These are phyloP conservation scores for Claviceps maximensis DNA, from an alignment of 2,329 filamentous ascomycete species.

Conservation along the genomic window DNA sequence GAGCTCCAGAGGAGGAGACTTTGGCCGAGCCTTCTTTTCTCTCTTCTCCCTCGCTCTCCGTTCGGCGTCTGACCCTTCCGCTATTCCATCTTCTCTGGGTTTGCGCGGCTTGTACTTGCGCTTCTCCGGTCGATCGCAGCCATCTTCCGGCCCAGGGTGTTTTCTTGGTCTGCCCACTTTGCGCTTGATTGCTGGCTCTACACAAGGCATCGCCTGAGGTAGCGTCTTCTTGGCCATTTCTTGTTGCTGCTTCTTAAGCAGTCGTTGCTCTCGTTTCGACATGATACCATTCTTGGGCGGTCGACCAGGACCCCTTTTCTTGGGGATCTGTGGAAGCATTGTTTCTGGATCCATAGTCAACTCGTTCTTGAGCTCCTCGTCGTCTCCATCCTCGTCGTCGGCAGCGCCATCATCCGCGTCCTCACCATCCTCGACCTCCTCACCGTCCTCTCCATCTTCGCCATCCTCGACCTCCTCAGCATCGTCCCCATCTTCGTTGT, in stretches of 20 bases:
- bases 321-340: conserved; percentile 34
- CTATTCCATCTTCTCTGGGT: conserved; percentile 41
- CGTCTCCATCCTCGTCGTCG: conserved; percentile 10
- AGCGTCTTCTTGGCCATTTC: conserved; percentile 37
- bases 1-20: conserved; percentile 46
- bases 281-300: conserved; percentile 74
- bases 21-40: conserved; percentile 44
- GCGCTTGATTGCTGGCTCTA: conserved; percentile 43
- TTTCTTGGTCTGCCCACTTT: conserved; percentile 54
- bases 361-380: conserved; percentile 15
- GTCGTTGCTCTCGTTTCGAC: conserved; percentile 60
- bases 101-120: conserved; percentile 54
- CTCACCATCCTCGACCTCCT: conserved; percentile 6
- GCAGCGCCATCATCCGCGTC: conserved; percentile 11
- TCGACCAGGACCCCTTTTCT: conserved; percentile 63
- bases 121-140: conserved; percentile 43
- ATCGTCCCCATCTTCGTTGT: conserved; percentile 10
- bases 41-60: conserved; percentile 44
- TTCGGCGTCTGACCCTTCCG: conserved; percentile 43
- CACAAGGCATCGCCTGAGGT: conserved; percentile 29
- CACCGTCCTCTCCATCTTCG: conserved; percentile 12
- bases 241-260: conserved; percentile 44
- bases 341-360: conserved; percentile 20
- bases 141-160: conserved; percentile 46
- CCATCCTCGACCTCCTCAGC: background rate